Conservation (phyloP, 129 eudicot species). For the Chrysanthemum lavandulifolium region DNA sequence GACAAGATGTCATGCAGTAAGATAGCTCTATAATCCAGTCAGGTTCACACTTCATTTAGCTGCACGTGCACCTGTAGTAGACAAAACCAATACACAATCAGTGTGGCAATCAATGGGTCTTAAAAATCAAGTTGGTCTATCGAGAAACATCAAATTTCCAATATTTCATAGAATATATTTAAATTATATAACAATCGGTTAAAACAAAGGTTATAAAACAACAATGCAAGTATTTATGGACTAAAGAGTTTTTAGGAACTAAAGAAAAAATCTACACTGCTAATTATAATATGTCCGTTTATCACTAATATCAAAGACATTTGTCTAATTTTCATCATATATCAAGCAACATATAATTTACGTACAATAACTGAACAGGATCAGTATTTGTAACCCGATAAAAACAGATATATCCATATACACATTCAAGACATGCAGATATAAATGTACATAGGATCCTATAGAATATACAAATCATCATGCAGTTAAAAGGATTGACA, state of each 20-base stretch:
- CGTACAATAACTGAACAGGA: no score
- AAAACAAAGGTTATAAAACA: no score
- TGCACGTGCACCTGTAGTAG: constrained; percentile 42
- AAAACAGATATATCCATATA: not conserved
- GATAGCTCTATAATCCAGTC: constrained; percentile 12
- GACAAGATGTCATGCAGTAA: constrained; percentile 11
- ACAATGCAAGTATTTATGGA: not conserved
- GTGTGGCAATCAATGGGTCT: not conserved
- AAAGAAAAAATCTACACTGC: not conserved
- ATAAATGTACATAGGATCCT: not conserved
- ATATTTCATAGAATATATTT: not conserved
- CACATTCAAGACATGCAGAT: not conserved
- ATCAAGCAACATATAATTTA: no score
- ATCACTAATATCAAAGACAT: not conserved
- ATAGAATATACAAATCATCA: not conserved
- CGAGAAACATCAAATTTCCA: not conserved
- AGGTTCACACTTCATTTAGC: constrained; percentile 33
- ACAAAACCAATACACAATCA: constrained; percentile 11
- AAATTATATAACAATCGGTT: no score
- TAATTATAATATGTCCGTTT: not conserved
- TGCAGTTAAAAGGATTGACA: no score
- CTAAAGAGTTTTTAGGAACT: not conserved
- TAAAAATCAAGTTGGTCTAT: not conserved
- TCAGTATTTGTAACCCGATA: no score
- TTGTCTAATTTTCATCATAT: not conserved